phyloP scores from a whole-genome alignment of 148 eudicot genomes.

The Amaranthus hypochondriacus region DNA sequence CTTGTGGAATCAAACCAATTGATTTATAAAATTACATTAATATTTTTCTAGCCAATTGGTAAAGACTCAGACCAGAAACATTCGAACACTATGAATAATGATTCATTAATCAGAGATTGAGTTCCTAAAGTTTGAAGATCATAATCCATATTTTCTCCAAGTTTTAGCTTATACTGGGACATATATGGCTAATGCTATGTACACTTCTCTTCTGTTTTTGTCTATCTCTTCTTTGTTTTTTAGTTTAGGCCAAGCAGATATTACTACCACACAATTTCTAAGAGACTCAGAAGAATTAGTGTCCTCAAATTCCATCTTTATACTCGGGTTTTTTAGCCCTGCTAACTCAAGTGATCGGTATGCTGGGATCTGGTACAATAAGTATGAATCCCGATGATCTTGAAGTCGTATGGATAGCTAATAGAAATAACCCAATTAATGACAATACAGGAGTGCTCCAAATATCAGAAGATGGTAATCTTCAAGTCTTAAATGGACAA shows the following conservation, averaged over 20 bases:
- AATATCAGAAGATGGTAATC: slow-evolving; percentile 7
- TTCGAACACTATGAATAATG: too few species aligned
- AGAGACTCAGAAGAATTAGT: slow-evolving; percentile 10
- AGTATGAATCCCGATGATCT: neutral
- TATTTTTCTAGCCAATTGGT: too few species aligned
- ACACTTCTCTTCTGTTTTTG: neutral
- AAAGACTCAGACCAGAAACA: too few species aligned
- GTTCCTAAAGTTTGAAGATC: too few species aligned
- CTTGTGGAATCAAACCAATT: too few species aligned
- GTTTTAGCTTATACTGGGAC: too few species aligned
- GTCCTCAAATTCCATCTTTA: slow-evolving; percentile 6
- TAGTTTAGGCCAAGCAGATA: neutral
- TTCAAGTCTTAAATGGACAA: slow-evolving; percentile 12
- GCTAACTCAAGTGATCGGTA: slow-evolving; percentile 13
- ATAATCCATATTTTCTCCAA: too few species aligned
- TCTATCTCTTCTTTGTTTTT: neutral
- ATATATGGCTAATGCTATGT: too few species aligned
- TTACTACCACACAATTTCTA: slow-evolving; percentile 7
- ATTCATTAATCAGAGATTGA: too few species aligned
- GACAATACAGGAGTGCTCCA: slow-evolving; percentile 9
- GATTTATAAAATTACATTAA: too few species aligned
- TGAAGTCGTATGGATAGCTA: slow-evolving; percentile 11
- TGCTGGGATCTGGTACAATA: slow-evolving; percentile 17
- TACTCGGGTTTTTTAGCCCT: slow-evolving; percentile 15
- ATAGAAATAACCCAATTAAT: slow-evolving; percentile 12